Evolutionary conservation across 768 basidiomycete genomes (phyloP).

Genomic region (Holtermannia corniformis): DNA sequence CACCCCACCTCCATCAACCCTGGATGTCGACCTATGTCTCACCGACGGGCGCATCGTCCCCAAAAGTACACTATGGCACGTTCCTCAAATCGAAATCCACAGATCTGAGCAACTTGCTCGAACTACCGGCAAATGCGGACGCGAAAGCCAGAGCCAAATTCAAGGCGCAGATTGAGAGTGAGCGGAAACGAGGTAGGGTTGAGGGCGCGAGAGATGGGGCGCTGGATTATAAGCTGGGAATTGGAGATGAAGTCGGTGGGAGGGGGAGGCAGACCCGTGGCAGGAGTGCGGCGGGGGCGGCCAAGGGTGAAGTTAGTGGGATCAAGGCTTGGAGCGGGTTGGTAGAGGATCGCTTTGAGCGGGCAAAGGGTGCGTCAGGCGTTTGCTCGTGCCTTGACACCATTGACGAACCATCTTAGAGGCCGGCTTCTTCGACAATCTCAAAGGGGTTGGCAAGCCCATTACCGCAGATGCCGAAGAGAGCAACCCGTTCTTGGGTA

Average conservation of each 20-base stretch:
- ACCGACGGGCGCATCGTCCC: constrained; percentile 6
- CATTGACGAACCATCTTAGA: background rate
- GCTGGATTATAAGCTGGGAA: constrained; percentile 64
- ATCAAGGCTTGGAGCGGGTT: constrained; percentile 67
- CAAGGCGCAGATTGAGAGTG: constrained; percentile 48
- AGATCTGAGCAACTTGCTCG: constrained; percentile 23
- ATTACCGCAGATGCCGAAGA: constrained; percentile 46
- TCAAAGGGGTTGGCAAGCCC: constrained; percentile 59
- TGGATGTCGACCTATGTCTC: constrained; percentile 35
- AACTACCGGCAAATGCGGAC: constrained; percentile 32
- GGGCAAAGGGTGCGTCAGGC: constrained; percentile 17
- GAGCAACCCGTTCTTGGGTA: constrained; percentile 54
- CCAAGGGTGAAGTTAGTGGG: constrained; percentile 46
- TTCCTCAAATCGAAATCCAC: constrained; percentile 17
- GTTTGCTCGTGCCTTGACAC: background rate
- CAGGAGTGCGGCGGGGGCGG: constrained; percentile 31
- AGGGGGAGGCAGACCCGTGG: constrained; percentile 43
- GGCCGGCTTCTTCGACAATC: constrained; percentile 60
- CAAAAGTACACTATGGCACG: constrained; percentile 35
- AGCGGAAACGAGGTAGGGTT: constrained; percentile 51
- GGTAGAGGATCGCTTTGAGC: constrained; percentile 54
- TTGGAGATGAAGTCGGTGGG: constrained; percentile 18
- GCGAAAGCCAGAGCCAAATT: constrained; percentile 30
- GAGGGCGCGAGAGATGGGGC: constrained; percentile 60
- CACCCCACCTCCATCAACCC: constrained; percentile 33